phyloP scores from a whole-genome alignment of 2,329 filamentous ascomycete genomes.

The Talaromyces pinophilus region DNA sequence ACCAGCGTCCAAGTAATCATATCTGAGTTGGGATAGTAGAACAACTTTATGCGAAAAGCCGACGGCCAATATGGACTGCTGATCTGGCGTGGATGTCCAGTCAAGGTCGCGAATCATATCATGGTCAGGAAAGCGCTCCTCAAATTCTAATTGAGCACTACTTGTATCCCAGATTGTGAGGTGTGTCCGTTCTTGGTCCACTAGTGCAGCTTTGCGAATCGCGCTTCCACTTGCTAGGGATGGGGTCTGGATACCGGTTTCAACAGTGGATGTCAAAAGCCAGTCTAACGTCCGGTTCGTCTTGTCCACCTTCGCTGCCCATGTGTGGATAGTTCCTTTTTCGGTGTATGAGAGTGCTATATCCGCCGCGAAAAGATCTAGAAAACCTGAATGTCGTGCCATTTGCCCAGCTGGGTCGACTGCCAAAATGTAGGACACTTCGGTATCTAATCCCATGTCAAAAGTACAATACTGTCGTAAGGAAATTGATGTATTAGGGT shows the following conservation, averaged over 20 bases:
- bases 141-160: constrained; percentile 77
- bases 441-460: constrained; percentile 59
- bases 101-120: constrained; percentile 83
- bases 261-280: constrained; percentile 77
- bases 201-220: constrained; percentile 81
- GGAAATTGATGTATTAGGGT: constrained; percentile 42
- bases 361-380: constrained; percentile 83
- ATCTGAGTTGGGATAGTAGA: constrained; percentile 81
- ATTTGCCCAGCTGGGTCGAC: constrained; percentile 82
- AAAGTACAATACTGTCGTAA: constrained; percentile 72
- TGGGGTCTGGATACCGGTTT: constrained; percentile 72
- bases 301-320: constrained; percentile 74
- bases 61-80: constrained; percentile 86
- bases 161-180: constrained; percentile 91
- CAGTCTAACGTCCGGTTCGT: constrained; percentile 68
- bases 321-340: constrained; percentile 74
- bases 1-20: constrained; percentile 84
- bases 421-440: constrained; percentile 65
- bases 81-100: constrained; percentile 90
- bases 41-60: constrained; percentile 85
- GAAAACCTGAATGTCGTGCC: constrained; percentile 70
- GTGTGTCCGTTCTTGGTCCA: constrained; percentile 70
- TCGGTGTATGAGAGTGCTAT: constrained; percentile 82
- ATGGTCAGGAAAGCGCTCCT: constrained; percentile 70
- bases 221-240: constrained; percentile 82